phyloP scores from a whole-genome alignment of 1,139 yeast genomes.

The Scheffersomyces cryptocercus region DNA sequence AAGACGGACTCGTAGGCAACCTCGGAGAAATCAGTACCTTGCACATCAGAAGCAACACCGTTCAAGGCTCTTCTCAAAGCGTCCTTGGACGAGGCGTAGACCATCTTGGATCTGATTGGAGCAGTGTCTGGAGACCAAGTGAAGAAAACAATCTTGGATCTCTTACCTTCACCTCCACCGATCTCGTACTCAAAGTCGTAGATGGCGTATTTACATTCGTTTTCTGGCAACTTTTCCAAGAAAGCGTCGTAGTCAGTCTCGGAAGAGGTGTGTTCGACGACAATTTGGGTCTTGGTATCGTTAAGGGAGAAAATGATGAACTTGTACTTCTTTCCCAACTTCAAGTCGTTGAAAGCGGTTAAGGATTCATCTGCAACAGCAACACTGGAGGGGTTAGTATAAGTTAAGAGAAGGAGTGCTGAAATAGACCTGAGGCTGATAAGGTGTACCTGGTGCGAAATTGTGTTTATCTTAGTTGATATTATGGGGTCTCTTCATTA shows the following conservation, averaged over 20 bases:
- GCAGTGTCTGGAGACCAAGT: conserved; percentile 99
- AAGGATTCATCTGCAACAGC: conserved; percentile 95
- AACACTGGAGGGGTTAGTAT: conserved; percentile 57
- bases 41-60: conserved; percentile 92
- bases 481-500: too few relatives aligned
- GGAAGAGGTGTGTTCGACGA: conserved; percentile 82
- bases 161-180: conserved; percentile 89
- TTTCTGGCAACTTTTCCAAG: conserved; percentile 86
- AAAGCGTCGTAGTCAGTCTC: conserved; percentile 78
- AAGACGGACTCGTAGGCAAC: conserved; percentile 91
- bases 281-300: conserved; percentile 84
- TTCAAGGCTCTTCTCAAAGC: conserved; percentile 96
- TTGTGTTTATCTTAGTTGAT: too few relatives aligned
- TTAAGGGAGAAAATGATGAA: conserved; percentile 79
- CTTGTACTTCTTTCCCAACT: conserved; percentile 89
- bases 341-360: conserved; percentile 90
- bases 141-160: conserved; percentile 89
- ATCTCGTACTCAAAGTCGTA: conserved; percentile 95
- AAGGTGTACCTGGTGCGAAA: too few relatives aligned
- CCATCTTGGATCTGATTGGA: conserved; percentile 93
- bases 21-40: conserved; percentile 97
- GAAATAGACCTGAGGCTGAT: too few relatives aligned
- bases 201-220: conserved; percentile 94
- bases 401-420: not conserved
- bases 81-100: conserved; percentile 95